A percentile compares a stretch with the other conserved stretches of the same genome.
Evolutionary conservation across 2,329 filamentous ascomycete species (phyloP).

Genomic region (Dendrostoma leiphaemia): DNA sequence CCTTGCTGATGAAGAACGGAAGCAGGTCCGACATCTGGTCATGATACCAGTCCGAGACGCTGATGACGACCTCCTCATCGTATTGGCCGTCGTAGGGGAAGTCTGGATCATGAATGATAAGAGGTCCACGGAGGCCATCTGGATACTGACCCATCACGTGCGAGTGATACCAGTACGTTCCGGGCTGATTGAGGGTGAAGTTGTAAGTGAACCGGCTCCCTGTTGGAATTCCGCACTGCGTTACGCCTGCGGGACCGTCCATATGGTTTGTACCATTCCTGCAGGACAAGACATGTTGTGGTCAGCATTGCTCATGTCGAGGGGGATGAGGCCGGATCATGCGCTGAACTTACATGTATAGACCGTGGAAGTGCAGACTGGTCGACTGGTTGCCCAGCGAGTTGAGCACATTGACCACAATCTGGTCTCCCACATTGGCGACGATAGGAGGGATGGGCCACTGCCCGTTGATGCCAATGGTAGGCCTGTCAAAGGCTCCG

Average conservation of each 20-base stretch:
- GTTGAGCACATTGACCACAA: slow-evolving; percentile 60
- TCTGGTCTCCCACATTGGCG: slow-evolving; percentile 59
- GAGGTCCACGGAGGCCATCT: slow-evolving; percentile 63
- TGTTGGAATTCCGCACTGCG: slow-evolving; percentile 65
- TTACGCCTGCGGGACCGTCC: slow-evolving; percentile 66
- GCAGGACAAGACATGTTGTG: background rate
- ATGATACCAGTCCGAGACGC: slow-evolving; percentile 72
- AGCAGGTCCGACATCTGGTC: slow-evolving; percentile 49
- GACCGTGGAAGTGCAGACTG: slow-evolving; percentile 68
- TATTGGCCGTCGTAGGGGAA: slow-evolving; percentile 56
- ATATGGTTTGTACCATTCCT: slow-evolving; percentile 63
- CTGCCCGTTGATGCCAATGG: slow-evolving; percentile 73
- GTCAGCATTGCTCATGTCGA: background rate
- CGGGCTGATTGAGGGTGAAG: slow-evolving; percentile 67
- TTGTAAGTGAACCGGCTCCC: slow-evolving; percentile 68
- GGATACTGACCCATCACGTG: slow-evolving; percentile 68
- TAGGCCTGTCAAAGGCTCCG: slow-evolving; percentile 59
- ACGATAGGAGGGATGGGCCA: slow-evolving; percentile 71
- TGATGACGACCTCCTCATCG: slow-evolving; percentile 63
- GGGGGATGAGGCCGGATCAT: too few species aligned
- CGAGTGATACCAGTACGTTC: slow-evolving; percentile 79
- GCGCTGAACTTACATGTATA: slow-evolving; percentile 47
- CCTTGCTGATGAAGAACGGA: slow-evolving; percentile 48
- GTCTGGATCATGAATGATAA: slow-evolving; percentile 63
- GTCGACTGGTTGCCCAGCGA: slow-evolving; percentile 61